Conservation (phyloP, 306 rosid genomes). For the Cyamopsis tetragonoloba region DNA sequence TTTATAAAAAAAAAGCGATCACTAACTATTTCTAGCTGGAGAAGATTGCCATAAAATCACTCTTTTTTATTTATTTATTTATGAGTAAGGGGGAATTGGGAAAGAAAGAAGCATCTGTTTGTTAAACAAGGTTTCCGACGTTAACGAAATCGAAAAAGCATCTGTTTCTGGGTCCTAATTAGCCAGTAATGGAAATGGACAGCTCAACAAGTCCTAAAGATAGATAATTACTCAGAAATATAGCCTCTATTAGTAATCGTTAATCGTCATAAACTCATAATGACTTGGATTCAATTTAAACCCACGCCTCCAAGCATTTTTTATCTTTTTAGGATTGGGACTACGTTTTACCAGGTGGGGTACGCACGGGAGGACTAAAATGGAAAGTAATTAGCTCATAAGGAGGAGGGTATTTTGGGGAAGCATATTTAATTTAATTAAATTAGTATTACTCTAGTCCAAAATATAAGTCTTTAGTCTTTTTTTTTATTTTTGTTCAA, state of each 20-base stretch:
- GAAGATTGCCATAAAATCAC: too few relatives aligned
- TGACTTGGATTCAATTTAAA: background rate
- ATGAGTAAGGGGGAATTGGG: conserved; percentile 29
- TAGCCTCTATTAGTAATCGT: conserved; percentile 40
- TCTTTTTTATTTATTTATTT: too few relatives aligned
- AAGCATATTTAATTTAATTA: background rate
- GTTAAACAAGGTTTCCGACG: conserved; percentile 94
- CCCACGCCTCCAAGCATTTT: conserved; percentile 21
- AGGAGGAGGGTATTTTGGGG: conserved; percentile 30
- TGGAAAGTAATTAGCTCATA: conserved; percentile 2
- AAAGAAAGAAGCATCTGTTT: conserved; percentile 80
- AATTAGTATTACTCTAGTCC: too few relatives aligned
- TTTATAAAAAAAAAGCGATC: too few relatives aligned
- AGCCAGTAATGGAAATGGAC: conserved; percentile 68
- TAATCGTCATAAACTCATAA: conserved; percentile 29
- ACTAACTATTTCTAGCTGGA: too few relatives aligned
- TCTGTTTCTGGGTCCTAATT: conserved; percentile 29
- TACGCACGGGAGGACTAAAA: conserved; percentile 13
- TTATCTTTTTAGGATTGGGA: conserved; percentile 32
- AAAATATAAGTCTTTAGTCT: too few relatives aligned
- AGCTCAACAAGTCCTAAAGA: conserved; percentile 44
- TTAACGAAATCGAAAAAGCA: conserved; percentile 97
- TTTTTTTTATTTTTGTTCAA: too few relatives aligned
- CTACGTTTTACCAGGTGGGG: conserved; percentile 39
- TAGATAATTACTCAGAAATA: conserved; percentile 51